These are phyloP conservation scores for Potentilla sterilis DNA, from an alignment of 306 rosid genomes.

Conservation along the genomic window DNA sequence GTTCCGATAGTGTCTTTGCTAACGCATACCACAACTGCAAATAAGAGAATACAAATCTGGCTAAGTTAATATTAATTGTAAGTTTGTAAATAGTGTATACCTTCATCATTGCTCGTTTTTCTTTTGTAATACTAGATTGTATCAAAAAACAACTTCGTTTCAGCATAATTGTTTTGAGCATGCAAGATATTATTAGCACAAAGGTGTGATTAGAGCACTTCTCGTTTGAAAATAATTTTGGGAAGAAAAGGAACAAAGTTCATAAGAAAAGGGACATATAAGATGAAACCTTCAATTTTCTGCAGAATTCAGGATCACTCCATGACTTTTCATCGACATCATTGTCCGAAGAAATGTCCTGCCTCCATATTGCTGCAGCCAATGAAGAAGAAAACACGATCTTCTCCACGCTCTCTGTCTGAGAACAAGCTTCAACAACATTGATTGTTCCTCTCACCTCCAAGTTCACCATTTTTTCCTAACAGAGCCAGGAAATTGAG, in stretches of 20 bases:
- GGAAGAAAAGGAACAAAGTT: no score
- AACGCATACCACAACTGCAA: constrained; percentile 46
- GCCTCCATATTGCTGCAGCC: constrained; percentile 47
- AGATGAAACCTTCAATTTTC: constrained; percentile 34
- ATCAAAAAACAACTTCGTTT: no score
- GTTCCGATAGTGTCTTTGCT: constrained; percentile 43
- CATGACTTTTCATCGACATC: constrained; percentile 49
- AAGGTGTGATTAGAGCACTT: no score
- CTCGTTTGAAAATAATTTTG: no score
- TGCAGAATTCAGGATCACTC: constrained; percentile 48
- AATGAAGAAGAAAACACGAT: constrained; percentile 44
- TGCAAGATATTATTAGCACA: no score
- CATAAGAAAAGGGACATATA: no score
- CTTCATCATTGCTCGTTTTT: no score
- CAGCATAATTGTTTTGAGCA: no score
- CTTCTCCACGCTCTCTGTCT: constrained; percentile 38
- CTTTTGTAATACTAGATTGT: no score
- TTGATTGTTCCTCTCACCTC: constrained; percentile 54
- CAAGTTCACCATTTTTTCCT: constrained; percentile 44
- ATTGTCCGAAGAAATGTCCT: constrained; percentile 31
- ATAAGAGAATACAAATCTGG: background rate
- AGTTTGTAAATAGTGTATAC: no score
- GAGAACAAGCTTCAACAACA: constrained; percentile 50
- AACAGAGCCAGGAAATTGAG: background rate
- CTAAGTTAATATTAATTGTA: background rate